Base-by-base conservation (phyloP, 2,329 filamentous ascomycete species). In the Aspergillus floridensis region DNA sequence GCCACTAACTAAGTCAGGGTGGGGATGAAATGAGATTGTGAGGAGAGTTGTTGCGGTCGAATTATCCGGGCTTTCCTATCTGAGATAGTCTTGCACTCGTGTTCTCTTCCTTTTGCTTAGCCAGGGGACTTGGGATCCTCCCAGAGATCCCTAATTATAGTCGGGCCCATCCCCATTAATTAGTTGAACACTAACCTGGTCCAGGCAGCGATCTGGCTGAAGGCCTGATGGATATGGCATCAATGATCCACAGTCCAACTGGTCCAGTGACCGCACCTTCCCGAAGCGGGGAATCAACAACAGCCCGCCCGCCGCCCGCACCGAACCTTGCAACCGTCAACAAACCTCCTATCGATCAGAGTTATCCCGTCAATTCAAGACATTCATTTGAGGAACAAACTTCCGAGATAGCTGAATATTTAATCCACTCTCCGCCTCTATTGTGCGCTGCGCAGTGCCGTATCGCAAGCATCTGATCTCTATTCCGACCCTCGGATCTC, bases 211-310 rank as follows among this genome's bases (percentile, higher is more conserved):
- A 41, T n/a, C 38, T 7, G 38, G 2, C n/a, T 44, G 6, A 44
- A 1, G 14, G 38, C 38, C 38, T 44, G 38, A 19, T n/a, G 16
- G 38, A 44, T 19, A 5, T 44, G 38, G 38, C 38, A 44, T 16
- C 38, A 44, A n/a, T 41, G 26, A 29, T 29, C 26, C 16, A 19
- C 32, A 35, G 11, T 35, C 11, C 11, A 35, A 6, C 4, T 21
- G 53, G 29, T 55, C 53, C 53, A 55, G 41, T 55, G 53, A 55
- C 26, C 44, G 24, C 26, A 29, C 26, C 53, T 55, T 55, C 53
- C 53, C 44, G 16, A 47, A 48, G 53, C 53, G 53, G 53, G 41
- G 53, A 29, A 48, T 46, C 53, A 55, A 48, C 53, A 55, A 47
- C 38, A 44, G 38, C 16, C 32, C 16, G 38, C 38, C 14, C 38